Evolutionary conservation across 345 rosid species (phyloP).

Genomic region (Populus ilicifolia): DNA sequence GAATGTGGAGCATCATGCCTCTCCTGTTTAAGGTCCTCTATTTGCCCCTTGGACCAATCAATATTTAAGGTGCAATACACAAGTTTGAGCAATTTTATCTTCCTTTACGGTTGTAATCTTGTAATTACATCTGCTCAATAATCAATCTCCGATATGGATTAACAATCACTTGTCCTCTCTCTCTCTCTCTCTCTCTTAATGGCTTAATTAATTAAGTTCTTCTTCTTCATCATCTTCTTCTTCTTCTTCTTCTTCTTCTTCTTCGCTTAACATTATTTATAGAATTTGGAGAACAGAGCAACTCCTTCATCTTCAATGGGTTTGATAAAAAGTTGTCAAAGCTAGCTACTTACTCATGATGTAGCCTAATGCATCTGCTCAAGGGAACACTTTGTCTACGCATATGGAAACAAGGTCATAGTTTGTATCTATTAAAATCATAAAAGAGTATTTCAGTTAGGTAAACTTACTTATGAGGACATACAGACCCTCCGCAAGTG

Average conservation of each 20-base stretch:
- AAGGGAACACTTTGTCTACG: conserved; percentile 69
- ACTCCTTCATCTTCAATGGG: conserved; percentile 6
- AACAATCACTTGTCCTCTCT: too few relatives aligned
- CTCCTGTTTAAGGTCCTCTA: too few relatives aligned
- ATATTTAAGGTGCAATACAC: too few relatives aligned
- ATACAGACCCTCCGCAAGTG: conserved; percentile 26
- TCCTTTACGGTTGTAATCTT: too few relatives aligned
- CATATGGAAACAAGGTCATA: conserved; percentile 37
- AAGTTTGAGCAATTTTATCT: too few relatives aligned
- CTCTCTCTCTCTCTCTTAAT: too few relatives aligned
- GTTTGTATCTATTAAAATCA: conserved; percentile 29
- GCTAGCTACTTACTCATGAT: conserved; percentile 15
- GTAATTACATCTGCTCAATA: too few relatives aligned
- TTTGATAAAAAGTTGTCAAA: conserved; percentile 20
- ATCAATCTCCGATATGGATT: too few relatives aligned
- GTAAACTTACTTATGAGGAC: conserved; percentile 47
- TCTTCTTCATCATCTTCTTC: background rate
- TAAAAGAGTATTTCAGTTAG: conserved; percentile 37
- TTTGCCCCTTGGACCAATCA: too few relatives aligned
- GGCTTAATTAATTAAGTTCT: too few relatives aligned
- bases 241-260: background rate
- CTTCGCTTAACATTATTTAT: background rate
- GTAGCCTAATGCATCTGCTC: conserved; percentile 47
- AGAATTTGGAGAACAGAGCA: conserved; percentile 12
- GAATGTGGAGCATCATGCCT: too few relatives aligned